Evolutionary conservation across 345 rosid genomes (phyloP).

Genomic region (Linum usitatissimum): DNA sequence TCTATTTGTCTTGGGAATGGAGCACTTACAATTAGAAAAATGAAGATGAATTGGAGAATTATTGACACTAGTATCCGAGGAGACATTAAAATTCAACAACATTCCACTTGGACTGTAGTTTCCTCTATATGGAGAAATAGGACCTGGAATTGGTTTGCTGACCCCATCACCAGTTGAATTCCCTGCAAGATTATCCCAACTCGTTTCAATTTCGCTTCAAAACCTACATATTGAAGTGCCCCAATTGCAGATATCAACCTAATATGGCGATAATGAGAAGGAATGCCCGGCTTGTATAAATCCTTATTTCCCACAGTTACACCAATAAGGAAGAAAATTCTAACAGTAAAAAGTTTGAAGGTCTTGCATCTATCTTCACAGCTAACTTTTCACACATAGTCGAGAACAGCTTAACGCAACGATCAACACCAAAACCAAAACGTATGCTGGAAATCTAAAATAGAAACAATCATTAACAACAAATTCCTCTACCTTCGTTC

Average conservation of each 20-base stretch:
- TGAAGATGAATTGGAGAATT: conserved; percentile 26
- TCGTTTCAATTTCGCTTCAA: conserved; percentile 1
- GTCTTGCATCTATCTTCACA: conserved; percentile 2
- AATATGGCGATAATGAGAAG: no score
- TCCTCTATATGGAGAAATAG: conserved; percentile 16
- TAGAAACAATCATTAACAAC: not conserved
- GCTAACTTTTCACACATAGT: not conserved
- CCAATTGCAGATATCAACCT: not conserved
- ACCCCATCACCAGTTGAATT: conserved; percentile 13
- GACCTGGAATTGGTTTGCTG: conserved; percentile 11
- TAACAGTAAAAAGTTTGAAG: not conserved
- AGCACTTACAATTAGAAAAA: conserved; percentile 24
- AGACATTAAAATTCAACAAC: conserved; percentile 25
- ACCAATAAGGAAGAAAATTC: not conserved
- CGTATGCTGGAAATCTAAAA: no score
- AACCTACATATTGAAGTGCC: not conserved
- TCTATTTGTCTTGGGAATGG: conserved; percentile 24
- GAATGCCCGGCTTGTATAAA: conserved; percentile 1
- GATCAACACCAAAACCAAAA: not conserved
- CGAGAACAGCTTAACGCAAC: not conserved
- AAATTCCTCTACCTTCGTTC: conserved; percentile 34
- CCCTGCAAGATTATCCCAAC: conserved; percentile 20
- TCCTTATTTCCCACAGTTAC: not conserved
- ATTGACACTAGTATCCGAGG: conserved; percentile 17
- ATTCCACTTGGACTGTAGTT: conserved; percentile 19